Percentiles rank a stretch among this genome's conserved stretches.
Evolutionary conservation across 192 early-diverging fungal genomes (phyloP).

Genomic region (Coemansia sp.): DNA sequence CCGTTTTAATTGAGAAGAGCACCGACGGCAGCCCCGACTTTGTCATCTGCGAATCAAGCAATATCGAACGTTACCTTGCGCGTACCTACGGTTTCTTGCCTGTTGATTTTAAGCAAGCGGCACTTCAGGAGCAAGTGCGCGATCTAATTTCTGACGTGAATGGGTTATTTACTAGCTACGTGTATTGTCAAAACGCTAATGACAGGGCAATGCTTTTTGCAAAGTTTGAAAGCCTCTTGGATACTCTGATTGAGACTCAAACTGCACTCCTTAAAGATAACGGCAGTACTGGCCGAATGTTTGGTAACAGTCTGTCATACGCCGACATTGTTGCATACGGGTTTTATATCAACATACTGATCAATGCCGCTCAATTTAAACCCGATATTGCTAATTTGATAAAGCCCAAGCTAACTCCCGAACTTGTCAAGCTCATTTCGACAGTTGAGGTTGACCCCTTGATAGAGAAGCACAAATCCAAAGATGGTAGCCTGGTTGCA

Average conservation of each 20-base stretch:
- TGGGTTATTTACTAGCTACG: background rate
- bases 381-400: slow-evolving; percentile 3
- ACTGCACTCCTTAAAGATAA: slow-evolving; percentile 48
- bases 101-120: slow-evolving; percentile 31
- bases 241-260: slow-evolving; percentile 31
- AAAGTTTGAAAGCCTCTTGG: slow-evolving; percentile 10
- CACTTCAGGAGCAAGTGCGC: slow-evolving; percentile 39
- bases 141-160: slow-evolving; percentile 16
- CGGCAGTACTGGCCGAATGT: slow-evolving; percentile 56
- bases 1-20: slow-evolving; percentile 52
- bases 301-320: slow-evolving; percentile 53
- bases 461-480: background rate
- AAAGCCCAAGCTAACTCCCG: slow-evolving; percentile 18
- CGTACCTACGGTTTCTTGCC: slow-evolving; percentile 45
- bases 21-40: slow-evolving; percentile 35
- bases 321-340: slow-evolving; percentile 40
- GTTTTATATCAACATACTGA: slow-evolving; percentile 18
- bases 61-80: slow-evolving; percentile 58
- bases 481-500: background rate
- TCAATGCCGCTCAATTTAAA: background rate
- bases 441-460: slow-evolving; percentile 16
- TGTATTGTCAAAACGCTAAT: background rate
- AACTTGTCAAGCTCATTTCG: slow-evolving; percentile 26
- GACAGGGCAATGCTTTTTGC: background rate
- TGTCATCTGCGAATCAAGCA: slow-evolving; percentile 42